Conservation (phyloP, 306 rosid species). For the Mimosa pudica region DNA sequence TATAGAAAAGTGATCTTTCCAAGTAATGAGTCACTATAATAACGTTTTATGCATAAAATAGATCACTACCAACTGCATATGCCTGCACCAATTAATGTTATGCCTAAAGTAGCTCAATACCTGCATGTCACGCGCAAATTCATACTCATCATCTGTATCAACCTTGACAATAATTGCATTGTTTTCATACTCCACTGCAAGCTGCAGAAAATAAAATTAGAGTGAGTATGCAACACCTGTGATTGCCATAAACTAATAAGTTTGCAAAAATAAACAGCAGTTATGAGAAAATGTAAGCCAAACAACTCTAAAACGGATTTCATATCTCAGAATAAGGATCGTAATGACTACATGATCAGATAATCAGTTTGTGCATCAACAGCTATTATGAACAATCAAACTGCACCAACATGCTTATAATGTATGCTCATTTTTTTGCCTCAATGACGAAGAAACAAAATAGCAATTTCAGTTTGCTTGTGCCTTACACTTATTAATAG, state of each 20-base stretch:
- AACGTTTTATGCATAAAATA: neutral
- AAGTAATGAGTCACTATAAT: slow-evolving; percentile 8
- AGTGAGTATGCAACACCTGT: slow-evolving; percentile 7
- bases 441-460: slow-evolving; percentile 27
- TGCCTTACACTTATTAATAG: neutral
- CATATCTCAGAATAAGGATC: neutral
- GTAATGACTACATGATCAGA: neutral
- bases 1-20: neutral
- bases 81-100: slow-evolving; percentile 8
- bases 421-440: slow-evolving; percentile 23
- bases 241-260: neutral
- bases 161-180: slow-evolving; percentile 75
- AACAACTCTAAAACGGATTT: neutral
- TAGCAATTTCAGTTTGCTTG: neutral
- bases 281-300: slow-evolving; percentile 16
- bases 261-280: neutral
- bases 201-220: slow-evolving; percentile 52
- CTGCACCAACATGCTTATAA: slow-evolving; percentile 11
- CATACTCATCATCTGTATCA: slow-evolving; percentile 89
- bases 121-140: slow-evolving; percentile 94
- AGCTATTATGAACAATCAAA: neutral
- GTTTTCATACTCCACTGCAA: slow-evolving; percentile 80
- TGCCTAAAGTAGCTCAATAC: slow-evolving; percentile 41
- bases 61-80: slow-evolving; percentile 14
- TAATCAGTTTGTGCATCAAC: neutral